These are phyloP conservation scores for Piper betle DNA, from an alignment of 164 flowering plant genomes.

Conservation along the genomic window DNA sequence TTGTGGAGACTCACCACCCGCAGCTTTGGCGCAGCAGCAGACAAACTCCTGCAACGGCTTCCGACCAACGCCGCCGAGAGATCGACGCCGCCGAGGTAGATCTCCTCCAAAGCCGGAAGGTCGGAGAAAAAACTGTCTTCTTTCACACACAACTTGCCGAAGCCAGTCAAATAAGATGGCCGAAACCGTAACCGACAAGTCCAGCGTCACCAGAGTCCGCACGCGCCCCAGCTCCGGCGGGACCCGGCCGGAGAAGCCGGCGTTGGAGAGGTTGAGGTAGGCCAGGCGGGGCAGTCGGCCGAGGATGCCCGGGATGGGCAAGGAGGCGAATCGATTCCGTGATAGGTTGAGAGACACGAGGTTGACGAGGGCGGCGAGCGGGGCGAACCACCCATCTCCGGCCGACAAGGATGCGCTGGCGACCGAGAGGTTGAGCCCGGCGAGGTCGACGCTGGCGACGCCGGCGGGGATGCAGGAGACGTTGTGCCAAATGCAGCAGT, in stretches of 20 bases:
- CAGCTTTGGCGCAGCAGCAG: conserved; percentile 20
- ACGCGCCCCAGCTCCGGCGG: conserved; percentile 23
- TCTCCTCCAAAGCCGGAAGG: conserved; percentile 14
- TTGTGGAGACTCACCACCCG: conserved; percentile 18
- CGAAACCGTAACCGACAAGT: conserved; percentile 11
- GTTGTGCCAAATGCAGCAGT: background rate
- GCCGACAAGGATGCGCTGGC: background rate
- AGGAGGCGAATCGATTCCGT: conserved; percentile 14
- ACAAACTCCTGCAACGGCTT: conserved; percentile 18
- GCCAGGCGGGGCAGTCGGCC: conserved; percentile 17
- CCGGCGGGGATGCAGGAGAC: background rate
- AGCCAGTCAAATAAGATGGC: background rate
- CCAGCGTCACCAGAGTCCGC: conserved; percentile 16
- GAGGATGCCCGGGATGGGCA: conserved; percentile 23
- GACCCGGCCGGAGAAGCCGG: conserved; percentile 35
- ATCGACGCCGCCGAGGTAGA: conserved; percentile 26
- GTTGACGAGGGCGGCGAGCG: conserved; percentile 8
- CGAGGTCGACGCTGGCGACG: background rate
- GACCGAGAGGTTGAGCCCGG: background rate
- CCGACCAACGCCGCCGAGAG: conserved; percentile 13
- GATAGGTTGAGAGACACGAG: conserved; percentile 34
- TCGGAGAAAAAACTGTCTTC: conserved; percentile 15
- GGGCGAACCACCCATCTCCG: background rate
- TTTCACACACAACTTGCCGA: conserved; percentile 3
- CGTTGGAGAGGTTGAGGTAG: conserved; percentile 34